Evolutionary conservation across 2,329 filamentous ascomycete genomes (phyloP).

Genomic region (Colletotrichum sp.): DNA sequence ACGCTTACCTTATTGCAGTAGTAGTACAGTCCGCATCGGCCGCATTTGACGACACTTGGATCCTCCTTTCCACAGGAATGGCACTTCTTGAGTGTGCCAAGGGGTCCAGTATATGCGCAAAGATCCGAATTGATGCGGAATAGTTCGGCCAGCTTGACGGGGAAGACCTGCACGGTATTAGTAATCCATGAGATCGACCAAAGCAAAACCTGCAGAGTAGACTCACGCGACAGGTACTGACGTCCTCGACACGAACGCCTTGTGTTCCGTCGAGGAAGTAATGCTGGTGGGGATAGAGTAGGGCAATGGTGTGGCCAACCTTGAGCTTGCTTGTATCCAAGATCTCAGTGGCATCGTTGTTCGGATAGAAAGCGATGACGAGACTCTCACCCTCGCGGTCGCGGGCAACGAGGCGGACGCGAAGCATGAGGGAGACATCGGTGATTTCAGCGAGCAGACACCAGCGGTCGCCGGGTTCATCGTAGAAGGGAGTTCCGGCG

Average conservation of each 20-base stretch:
- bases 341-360: neutral
- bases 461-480: neutral
- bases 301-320: neutral
- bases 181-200: neutral
- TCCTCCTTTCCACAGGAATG: neutral
- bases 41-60: neutral
- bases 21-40: neutral
- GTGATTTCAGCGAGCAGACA: neutral
- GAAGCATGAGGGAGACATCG: neutral
- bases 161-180: neutral
- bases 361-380: neutral
- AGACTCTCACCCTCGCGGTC: neutral
- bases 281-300: neutral
- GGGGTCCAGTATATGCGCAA: neutral
- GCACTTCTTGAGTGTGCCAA: neutral
- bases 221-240: neutral
- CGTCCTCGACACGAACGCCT: neutral
- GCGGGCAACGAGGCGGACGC: neutral
- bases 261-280: neutral
- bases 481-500: neutral
- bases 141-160: neutral
- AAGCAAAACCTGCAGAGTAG: neutral
- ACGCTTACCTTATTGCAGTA: neutral
- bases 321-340: neutral
- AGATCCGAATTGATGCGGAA: neutral